Conservation (phyloP, 1,284 basidiomycete genomes). For the Malassezia cuniculi region DNA sequence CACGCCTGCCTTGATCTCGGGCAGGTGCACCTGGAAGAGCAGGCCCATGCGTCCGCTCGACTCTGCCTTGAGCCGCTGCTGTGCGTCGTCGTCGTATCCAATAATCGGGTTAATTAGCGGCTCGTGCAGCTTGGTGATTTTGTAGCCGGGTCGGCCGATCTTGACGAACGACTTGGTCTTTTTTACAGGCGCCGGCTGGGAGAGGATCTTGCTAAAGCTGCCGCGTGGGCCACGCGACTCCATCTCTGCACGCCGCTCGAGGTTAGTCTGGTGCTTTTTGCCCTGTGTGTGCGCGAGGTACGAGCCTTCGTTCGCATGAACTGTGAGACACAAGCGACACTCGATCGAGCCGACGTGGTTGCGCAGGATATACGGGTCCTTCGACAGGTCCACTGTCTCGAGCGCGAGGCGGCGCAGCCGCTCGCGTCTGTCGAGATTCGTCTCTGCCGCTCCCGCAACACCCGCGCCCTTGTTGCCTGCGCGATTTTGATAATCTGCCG, state of each 20-base stretch:
- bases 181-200: conserved; percentile 14
- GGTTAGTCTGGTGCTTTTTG: conserved; percentile 97
- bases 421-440: conserved; percentile 87
- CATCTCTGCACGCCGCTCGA: conserved; percentile 83
- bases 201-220: conserved; percentile 67
- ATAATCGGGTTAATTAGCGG: conserved; percentile 12
- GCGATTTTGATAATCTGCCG: conserved; percentile 43
- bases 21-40: conserved; percentile 90
- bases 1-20: conserved; percentile 70
- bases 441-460: conserved; percentile 67
- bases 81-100: conserved; percentile 9
- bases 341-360: conserved; percentile 94
- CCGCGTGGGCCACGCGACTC: too few species aligned
- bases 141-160: conserved; percentile 88
- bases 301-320: conserved; percentile 97
- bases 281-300: conserved; percentile 99
- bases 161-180: conserved; percentile 65
- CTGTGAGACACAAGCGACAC: conserved; percentile 90
- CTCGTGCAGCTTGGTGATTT: conserved; percentile 76
- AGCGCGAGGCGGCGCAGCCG: conserved; percentile 74
- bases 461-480: conserved; percentile 45
- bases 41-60: conserved; percentile 56
- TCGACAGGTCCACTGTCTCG: conserved; percentile 37
- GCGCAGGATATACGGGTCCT: conserved; percentile 97
- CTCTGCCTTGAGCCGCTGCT: background rate